A percentile compares a stretch with the other conserved stretches of the same genome.
Evolutionary conservation across 2,329 filamentous ascomycete genomes (phyloP).

Genomic region (Fusarium buharicum): DNA sequence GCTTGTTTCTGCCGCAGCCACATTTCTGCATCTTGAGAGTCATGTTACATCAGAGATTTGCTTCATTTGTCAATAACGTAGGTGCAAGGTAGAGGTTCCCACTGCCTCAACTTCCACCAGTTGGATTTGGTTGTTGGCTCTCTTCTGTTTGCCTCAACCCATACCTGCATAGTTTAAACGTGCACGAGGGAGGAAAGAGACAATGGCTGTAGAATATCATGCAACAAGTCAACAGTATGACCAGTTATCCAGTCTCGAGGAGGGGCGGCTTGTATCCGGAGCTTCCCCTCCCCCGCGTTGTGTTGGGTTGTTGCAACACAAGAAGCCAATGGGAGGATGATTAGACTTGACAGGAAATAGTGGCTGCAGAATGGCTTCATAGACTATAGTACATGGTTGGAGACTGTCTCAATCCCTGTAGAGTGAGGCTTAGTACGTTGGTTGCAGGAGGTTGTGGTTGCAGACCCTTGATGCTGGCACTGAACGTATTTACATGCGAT

Average conservation of each 20-base stretch:
- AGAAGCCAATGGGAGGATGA: constrained; percentile 4
- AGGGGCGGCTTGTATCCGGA: not conserved
- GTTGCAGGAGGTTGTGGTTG: not conserved
- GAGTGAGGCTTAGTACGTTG: not conserved
- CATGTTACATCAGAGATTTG: constrained; percentile 4
- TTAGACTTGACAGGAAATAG: not conserved
- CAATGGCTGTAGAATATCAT: constrained; percentile 10
- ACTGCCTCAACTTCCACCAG: constrained; percentile 3
- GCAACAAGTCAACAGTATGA: constrained; percentile 21
- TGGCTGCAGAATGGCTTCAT: constrained; percentile 13
- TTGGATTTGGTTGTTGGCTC: not conserved
- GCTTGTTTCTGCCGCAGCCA: not conserved
- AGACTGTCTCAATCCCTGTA: no score
- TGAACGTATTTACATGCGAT: not conserved
- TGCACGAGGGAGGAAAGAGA: constrained; percentile 4
- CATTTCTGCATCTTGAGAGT: not conserved
- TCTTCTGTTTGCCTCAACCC: no score
- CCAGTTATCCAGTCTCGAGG: constrained; percentile 5
- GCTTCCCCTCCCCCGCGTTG: constrained; percentile 3
- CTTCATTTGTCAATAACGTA: not conserved
- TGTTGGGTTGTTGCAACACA: constrained; percentile 8
- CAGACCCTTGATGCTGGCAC: not conserved
- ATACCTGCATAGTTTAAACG: constrained; percentile 1
- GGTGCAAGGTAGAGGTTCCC: not conserved
- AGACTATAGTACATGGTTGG: not conserved